These are phyloP conservation scores for Exserohilum rostratum DNA, from an alignment of 2,329 filamentous ascomycete genomes.

Conservation along the genomic window DNA sequence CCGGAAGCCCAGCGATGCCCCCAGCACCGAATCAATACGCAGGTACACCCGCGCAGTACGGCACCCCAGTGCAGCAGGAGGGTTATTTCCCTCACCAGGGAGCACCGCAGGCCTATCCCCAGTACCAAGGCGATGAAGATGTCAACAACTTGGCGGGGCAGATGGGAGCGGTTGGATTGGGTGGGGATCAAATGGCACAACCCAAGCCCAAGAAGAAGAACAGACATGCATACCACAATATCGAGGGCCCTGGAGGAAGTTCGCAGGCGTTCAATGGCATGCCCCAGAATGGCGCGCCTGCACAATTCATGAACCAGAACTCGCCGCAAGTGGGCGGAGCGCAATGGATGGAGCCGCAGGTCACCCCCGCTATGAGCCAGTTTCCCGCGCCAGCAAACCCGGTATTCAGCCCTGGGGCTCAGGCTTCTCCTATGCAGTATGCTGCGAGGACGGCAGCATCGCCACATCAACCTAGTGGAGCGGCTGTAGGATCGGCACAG, in stretches of 20 bases:
- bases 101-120: conserved; percentile 23
- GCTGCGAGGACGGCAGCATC: conserved; percentile 38
- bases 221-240: conserved; percentile 86
- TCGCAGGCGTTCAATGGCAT: conserved; percentile 74
- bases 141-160: conserved; percentile 39
- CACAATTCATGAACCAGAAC: conserved; percentile 63
- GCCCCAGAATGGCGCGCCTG: conserved; percentile 62
- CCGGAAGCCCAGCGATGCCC: conserved; percentile 40
- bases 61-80: conserved; percentile 41
- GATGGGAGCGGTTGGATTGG: conserved; percentile 37
- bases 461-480: conserved; percentile 33
- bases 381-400: conserved; percentile 65
- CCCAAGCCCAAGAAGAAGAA: conserved; percentile 84
- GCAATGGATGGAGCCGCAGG: conserved; percentile 51
- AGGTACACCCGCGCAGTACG: conserved; percentile 35
- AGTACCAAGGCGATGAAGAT: conserved; percentile 40
- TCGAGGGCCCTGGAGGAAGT: conserved; percentile 72
- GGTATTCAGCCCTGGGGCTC: conserved; percentile 55
- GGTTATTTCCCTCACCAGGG: conserved; percentile 52
- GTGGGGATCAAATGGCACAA: conserved; percentile 51
- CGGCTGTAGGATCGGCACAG: conserved; percentile 65
- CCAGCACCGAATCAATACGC: conserved; percentile 41
- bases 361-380: conserved; percentile 60
- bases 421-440: conserved; percentile 46
- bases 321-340: conserved; percentile 40